Conservation (phyloP, 2,329 filamentous ascomycete species). For the Clonostachys chloroleuca region DNA sequence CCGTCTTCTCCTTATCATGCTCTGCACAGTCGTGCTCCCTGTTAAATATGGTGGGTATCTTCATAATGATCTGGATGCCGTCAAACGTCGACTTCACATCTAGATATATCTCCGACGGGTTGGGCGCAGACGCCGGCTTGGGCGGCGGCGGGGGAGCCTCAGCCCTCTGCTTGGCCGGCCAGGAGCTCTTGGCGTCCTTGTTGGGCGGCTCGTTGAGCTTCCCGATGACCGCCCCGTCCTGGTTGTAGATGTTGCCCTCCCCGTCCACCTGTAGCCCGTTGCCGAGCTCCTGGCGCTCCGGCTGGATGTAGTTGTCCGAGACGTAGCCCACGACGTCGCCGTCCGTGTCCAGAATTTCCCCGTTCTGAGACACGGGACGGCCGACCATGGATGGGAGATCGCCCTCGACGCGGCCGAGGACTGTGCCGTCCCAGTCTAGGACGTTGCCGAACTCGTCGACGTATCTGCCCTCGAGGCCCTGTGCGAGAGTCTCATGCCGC, state of each 20-base stretch:
- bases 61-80: slow-evolving; percentile 52
- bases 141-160: not conserved
- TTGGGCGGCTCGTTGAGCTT: slow-evolving; percentile 47
- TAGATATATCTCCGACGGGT: slow-evolving; percentile 49
- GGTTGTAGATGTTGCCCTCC: slow-evolving; percentile 53
- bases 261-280: slow-evolving; percentile 50
- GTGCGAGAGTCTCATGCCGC: slow-evolving; percentile 24
- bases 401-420: slow-evolving; percentile 46
- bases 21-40: slow-evolving; percentile 9
- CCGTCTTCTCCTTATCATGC: too few relatives aligned
- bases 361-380: slow-evolving; percentile 34
- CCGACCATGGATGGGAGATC: slow-evolving; percentile 53
- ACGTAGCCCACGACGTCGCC: slow-evolving; percentile 78
- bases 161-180: not conserved
- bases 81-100: slow-evolving; percentile 55
- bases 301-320: slow-evolving; percentile 45
- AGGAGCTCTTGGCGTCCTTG: not conserved
- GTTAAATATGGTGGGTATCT: slow-evolving; percentile 51
- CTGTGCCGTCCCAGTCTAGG: slow-evolving; percentile 41
- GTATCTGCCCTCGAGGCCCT: slow-evolving; percentile 38
- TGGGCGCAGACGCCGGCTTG: slow-evolving; percentile 21
- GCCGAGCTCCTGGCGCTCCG: slow-evolving; percentile 30
- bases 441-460: slow-evolving; percentile 53
- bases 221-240: slow-evolving; percentile 53
- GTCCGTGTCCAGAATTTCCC: slow-evolving; percentile 66